Evolutionary conservation across 768 basidiomycete species (phyloP).

Genomic region (Termitomyces bulborhizus): DNA sequence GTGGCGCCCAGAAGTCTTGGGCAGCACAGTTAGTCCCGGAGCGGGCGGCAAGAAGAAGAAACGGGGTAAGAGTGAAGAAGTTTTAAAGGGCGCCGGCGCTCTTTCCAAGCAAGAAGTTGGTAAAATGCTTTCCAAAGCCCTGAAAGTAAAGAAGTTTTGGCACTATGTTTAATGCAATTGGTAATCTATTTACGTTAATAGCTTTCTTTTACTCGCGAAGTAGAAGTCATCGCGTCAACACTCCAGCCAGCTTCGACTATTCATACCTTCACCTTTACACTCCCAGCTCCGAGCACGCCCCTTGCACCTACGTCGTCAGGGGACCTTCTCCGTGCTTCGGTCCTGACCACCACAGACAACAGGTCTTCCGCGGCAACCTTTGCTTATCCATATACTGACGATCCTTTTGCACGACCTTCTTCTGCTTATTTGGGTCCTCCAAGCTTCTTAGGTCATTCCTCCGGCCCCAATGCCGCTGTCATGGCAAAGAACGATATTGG

Average conservation of each 20-base stretch:
- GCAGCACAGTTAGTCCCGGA: constrained; percentile 80
- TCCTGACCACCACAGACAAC: constrained; percentile 58
- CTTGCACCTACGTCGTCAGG: constrained; percentile 69
- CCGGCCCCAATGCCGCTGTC: constrained; percentile 27
- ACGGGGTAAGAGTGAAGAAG: constrained; percentile 54
- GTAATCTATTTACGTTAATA: constrained; percentile 19
- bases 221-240: constrained; percentile 93
- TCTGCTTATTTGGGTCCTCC: constrained; percentile 77
- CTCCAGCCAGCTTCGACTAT: constrained; percentile 90
- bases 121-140: constrained; percentile 86
- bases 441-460: constrained; percentile 48
- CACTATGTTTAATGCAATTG: not conserved
- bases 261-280: constrained; percentile 85
- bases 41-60: constrained; percentile 76
- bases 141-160: constrained; percentile 53
- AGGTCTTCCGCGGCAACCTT: constrained; percentile 67
- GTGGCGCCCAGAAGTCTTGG: constrained; percentile 90
- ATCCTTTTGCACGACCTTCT: constrained; percentile 75
- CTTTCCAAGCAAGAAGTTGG: constrained; percentile 83
- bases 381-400: constrained; percentile 68
- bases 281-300: constrained; percentile 71
- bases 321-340: constrained; percentile 68
- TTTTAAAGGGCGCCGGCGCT: constrained; percentile 72
- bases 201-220: constrained; percentile 89
- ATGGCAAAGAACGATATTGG: constrained; percentile 25